Base-by-base conservation (phyloP, 225 moss, liverwort and hornwort genomes). In the Bryoerythrophyllum caledonicum region DNA sequence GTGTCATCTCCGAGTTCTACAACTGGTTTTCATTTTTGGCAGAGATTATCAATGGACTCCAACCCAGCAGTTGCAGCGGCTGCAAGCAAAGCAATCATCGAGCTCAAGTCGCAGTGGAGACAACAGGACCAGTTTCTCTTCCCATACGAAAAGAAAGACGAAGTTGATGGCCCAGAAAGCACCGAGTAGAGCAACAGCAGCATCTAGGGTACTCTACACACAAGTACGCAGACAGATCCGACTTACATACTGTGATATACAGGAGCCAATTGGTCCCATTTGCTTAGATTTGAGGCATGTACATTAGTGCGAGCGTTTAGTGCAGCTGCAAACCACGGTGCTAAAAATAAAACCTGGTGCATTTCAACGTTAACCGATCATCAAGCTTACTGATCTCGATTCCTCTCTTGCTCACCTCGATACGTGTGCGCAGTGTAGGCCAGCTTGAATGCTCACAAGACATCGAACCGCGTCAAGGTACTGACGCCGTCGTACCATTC, bases 11-110 rank as follows among this genome's bases (percentile, higher is more conserved):
- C 79, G n/a, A 72, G 41, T 30, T 51, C 32, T 56, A 26, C 67
- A 16, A 52, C 52, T 25, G 25, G 38, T 14, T 71, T 49, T 5
- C 52, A 55, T 66, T 41, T 16, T 34, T 16, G 72, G 60, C 91
- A 96, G 96, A 92, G 86, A 77, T 80, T 96, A 60, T 94, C 96
- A 10, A 76, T 75, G 80, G 96, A 96, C 81, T 88, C 83, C 54
- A 96, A 92, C 43, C 84, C 89, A 20, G 85, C 84, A 46, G 96
- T 96, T 52, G 90, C 96, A 68, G 89, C 89, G 40, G 96, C 96
- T 52, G 96, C 96, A 3, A 84, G 82, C 26, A 94, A 86, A 73
- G 96, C 92, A 13, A 86, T 94, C 43, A 55, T 62, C 41, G 93
- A 94, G 75, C 80, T 96, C 19, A 87, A 94, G 66, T 78, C 81